Percentiles rank a stretch among this genome's conserved stretches.
Conservation (phyloP, 2,329 filamentous ascomycete genomes). For the Laburnicola sp. region DNA sequence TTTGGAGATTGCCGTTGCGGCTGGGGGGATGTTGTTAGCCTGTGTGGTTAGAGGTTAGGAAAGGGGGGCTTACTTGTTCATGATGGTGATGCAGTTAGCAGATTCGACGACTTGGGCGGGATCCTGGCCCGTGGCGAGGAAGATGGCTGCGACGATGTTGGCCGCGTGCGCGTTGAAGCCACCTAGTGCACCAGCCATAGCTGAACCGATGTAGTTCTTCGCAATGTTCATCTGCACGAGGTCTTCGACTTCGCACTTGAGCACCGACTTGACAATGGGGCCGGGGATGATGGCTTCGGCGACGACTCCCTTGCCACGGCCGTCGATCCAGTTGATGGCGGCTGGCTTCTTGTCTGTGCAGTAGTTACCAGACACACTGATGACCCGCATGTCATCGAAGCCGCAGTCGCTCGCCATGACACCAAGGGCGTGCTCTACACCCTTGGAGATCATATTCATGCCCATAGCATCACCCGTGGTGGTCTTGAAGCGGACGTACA, state of each 20-base stretch:
- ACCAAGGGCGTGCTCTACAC: slow-evolving; percentile 87
- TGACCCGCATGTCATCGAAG: slow-evolving; percentile 93
- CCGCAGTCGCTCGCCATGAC: slow-evolving; percentile 87
- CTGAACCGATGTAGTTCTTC: slow-evolving; percentile 96
- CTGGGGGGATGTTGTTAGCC: slow-evolving; percentile 55
- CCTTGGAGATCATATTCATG: slow-evolving; percentile 99
- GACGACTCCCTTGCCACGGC: slow-evolving; percentile 93
- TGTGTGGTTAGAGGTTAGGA: slow-evolving; percentile 19
- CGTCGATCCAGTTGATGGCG: slow-evolving; percentile 98
- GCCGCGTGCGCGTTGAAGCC: slow-evolving; percentile 98
- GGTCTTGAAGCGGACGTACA: slow-evolving; percentile 98
- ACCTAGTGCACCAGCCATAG: slow-evolving; percentile 93
- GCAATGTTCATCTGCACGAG: slow-evolving; percentile 90
- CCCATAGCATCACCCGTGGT: slow-evolving; percentile 99
- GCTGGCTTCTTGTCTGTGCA: slow-evolving; percentile 98
- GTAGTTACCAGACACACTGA: slow-evolving; percentile 95
- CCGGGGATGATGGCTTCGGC: slow-evolving; percentile 95
- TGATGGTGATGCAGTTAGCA: slow-evolving; percentile 95
- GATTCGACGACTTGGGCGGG: slow-evolving; percentile 97
- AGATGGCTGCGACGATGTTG: slow-evolving; percentile 95
- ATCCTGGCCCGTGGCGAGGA: slow-evolving; percentile 94
- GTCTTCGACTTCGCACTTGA: slow-evolving; percentile 91
- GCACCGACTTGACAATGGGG: slow-evolving; percentile 79
- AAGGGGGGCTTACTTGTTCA: slow-evolving; percentile 98
- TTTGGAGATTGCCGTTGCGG: slow-evolving; percentile 86